Percentiles rank a stretch among this genome's conserved stretches.
Conservation (phyloP, 1,284 basidiomycete species). For the Waitea zeae region DNA sequence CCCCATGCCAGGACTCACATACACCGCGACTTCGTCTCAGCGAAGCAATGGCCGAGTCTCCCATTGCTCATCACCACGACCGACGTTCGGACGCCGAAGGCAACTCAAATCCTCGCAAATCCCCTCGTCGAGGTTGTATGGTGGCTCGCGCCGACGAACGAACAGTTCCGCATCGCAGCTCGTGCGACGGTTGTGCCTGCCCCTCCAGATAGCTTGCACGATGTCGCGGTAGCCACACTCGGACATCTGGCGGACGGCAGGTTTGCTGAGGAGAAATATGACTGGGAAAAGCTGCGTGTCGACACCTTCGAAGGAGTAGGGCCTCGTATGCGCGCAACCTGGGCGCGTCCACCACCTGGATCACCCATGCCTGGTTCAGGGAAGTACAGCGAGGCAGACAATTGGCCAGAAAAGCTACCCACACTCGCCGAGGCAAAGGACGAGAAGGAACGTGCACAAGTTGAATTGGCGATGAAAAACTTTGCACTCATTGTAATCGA, state of each 20-base stretch:
- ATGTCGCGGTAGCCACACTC: constrained; percentile 9
- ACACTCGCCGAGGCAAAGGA: constrained; percentile 18
- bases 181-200: constrained; percentile 26
- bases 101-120: constrained; percentile 25
- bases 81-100: constrained; percentile 39
- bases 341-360: constrained; percentile 45
- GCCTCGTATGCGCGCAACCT: constrained; percentile 41
- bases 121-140: constrained; percentile 33
- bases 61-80: constrained; percentile 44
- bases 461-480: constrained; percentile 34
- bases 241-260: constrained; percentile 6
- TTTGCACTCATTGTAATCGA: constrained; percentile 52
- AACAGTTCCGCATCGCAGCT: constrained; percentile 44
- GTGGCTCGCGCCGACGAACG: constrained; percentile 35
- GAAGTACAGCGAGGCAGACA: constrained; percentile 32
- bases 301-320: constrained; percentile 35
- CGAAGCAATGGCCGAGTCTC: constrained; percentile 21
- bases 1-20: constrained; percentile 45
- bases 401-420: constrained; percentile 33
- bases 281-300: constrained; percentile 44
- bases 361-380: constrained; percentile 23
- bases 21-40: constrained; percentile 34
- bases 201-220: constrained; percentile 14
- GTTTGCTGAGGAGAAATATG: constrained; percentile 22
- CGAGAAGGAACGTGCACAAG: constrained; percentile 22